Base-by-base conservation (phyloP, 139 green algal genomes). In the Chara braunii region DNA sequence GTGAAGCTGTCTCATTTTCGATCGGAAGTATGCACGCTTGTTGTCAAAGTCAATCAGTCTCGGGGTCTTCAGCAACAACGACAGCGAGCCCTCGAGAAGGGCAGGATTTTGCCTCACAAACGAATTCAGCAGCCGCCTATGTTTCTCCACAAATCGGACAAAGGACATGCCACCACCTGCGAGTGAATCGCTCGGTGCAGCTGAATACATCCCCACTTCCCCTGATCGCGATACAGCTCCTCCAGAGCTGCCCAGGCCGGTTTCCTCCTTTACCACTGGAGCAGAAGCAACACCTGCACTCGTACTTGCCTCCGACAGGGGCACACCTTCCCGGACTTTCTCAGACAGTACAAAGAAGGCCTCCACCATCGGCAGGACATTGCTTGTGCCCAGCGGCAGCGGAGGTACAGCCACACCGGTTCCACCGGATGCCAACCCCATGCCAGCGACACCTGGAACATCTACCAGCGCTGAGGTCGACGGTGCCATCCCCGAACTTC, bases 21-120 rank as follows among this genome's bases (percentile, higher is more conserved):
- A 34, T 48, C 84, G 78, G 82, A 95, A 94, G 73, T 86, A 88
- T 3, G 83, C 61, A 28, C 88, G 81, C 87, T 98, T 98, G 83
- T 97, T 97, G 79, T 96, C 90, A 80, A 98, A 98, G 60, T 98
- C 93, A 30, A 98, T 81, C 35, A 98, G 81, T 36, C 81, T 75
- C 14, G 91, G 86, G 22, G 70, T 77, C 9, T 81, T 59, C 53
- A 98, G 79, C 51, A 98, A 79, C 12, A 86, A 78, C 7, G 72
- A 56, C 37, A 97, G 68, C 11, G 76, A 81, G 30, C 74, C 74
- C 60, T 94, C 80, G 48, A 98, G 85, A 71, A 97, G 74, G 18
- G 55, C 29, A 0, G 85, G 85, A 36, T 81, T 81, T 52, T 87
- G 77, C 29, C 81, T 74, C 18, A 98, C 55, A 60, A 95, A 87